Base-by-base conservation (phyloP, 371 early-diverging fungal species). In the Apophysomyces elegans region DNA sequence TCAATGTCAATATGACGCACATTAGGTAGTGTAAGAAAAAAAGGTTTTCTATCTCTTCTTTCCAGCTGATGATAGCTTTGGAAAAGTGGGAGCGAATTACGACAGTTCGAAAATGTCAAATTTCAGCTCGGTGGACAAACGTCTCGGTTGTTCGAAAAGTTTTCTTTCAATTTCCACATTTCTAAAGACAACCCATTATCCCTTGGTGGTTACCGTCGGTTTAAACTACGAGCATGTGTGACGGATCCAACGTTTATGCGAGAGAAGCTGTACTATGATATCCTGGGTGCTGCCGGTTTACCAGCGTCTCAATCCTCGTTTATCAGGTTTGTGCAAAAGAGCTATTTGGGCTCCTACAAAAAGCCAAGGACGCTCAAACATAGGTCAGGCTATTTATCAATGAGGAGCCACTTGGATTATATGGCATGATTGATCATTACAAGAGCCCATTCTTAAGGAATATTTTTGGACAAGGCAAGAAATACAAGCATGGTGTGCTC, bases 181-280 rank as follows among this genome's bases (percentile, higher is more conserved):
- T 41, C 56, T 14, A 72, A 76, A 21, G 43, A 70, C 13, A 56
- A 61, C 14, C 54, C 47, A 2, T 26, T 59, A 5, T 45, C 60
- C 0, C 37, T 79, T 7, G 62, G 69, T 44, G 80, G 80, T 0
- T 77, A 71, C 32, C 61, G 68, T 58, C 67, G 66, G 26, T 75
- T 80, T 62, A 80, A 80, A 45, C 38, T 80, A 37, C 70, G 77
- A 26, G 70, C 80, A 8, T 69, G 71, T 59, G 66, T 63, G 18
- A 75, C 83, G 0, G 86, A 86, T 59, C 81, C 84, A 0, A 77
- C 81, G 5, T 80, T 73, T 63, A 75, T 86, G 39, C 80, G 84
- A 13, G 86, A 86, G 63, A 86, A 84, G 62, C 35, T 86, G 14
- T 80, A 76, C 44, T 77, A 84, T 56, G 86, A 86, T 62, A 68